Percentiles rank a stretch among this genome's conserved stretches.
These are phyloP conservation scores for Inga leiocalycina DNA, from an alignment of 306 rosid species.

Conservation along the genomic window DNA sequence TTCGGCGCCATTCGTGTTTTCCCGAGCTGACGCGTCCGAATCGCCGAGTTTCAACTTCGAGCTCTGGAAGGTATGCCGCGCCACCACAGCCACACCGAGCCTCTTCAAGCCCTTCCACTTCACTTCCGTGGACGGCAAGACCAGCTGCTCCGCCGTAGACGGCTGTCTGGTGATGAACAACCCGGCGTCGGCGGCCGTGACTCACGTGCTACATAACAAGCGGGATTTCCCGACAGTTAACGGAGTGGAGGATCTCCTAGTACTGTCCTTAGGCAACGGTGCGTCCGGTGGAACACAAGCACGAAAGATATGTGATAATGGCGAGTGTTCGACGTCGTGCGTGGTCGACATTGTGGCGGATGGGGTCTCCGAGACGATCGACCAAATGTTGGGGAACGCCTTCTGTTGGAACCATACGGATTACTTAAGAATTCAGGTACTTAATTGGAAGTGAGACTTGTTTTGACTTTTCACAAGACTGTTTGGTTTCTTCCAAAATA, in stretches of 20 bases:
- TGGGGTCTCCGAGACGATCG: constrained; percentile 92
- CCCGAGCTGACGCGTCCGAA: constrained; percentile 84
- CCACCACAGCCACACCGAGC: constrained; percentile 82
- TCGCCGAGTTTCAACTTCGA: constrained; percentile 73
- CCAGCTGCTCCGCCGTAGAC: constrained; percentile 81
- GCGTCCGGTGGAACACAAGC: constrained; percentile 26
- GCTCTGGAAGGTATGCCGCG: constrained; percentile 83
- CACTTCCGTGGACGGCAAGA: constrained; percentile 65
- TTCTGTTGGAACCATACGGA: constrained; percentile 94
- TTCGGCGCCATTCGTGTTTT: constrained; percentile 95
- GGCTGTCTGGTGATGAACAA: constrained; percentile 95
- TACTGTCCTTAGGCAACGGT: constrained; percentile 83
- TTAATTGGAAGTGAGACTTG: neutral
- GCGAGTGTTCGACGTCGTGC: constrained; percentile 62
- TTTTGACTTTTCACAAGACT: neutral
- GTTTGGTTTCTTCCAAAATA: too few species aligned
- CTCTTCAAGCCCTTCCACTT: constrained; percentile 69
- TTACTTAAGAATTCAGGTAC: constrained; percentile 92
- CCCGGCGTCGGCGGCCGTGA: constrained; percentile 86
- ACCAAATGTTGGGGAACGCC: constrained; percentile 95
- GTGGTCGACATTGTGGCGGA: constrained; percentile 84
- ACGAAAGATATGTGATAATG: constrained; percentile 29
- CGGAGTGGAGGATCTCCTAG: constrained; percentile 80
- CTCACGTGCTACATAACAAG: constrained; percentile 90
- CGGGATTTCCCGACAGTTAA: constrained; percentile 87